A percentile compares a stretch with the other conserved stretches of the same genome.
These are phyloP conservation scores for Caryopteris hybrid DNA, from an alignment of 305 asterid genomes.

Conservation along the genomic window DNA sequence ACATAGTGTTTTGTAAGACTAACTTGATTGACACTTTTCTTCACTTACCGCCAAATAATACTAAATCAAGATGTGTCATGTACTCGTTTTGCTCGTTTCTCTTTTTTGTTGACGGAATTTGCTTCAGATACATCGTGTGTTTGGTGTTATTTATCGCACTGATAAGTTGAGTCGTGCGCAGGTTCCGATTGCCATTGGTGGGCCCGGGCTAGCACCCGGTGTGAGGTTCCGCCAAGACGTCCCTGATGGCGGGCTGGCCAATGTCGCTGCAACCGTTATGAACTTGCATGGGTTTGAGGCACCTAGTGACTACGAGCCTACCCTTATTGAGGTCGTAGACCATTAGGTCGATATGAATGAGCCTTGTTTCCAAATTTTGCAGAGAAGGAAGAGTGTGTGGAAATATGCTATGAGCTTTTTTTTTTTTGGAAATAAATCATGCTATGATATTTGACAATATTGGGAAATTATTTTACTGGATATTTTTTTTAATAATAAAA, in stretches of 20 bases:
- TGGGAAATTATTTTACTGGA: too few species aligned
- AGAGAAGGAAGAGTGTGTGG: background rate
- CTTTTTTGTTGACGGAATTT: background rate
- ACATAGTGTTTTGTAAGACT: too few species aligned
- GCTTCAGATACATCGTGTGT: background rate
- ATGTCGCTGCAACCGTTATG: conserved; percentile 90
- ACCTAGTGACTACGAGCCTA: conserved; percentile 79
- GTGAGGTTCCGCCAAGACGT: conserved; percentile 73
- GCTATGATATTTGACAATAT: too few species aligned
- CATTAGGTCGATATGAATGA: conserved; percentile 22
- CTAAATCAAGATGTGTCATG: too few species aligned
- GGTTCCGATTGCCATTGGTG: conserved; percentile 97
- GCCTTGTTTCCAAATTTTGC: background rate
- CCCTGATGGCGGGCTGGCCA: conserved; percentile 78
- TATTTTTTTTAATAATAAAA: too few species aligned
- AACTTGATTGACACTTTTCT: too few species aligned
- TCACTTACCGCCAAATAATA: too few species aligned
- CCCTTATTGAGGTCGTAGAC: conserved; percentile 80
- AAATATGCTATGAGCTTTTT: background rate
- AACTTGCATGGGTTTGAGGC: conserved; percentile 87
- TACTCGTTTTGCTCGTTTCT: background rate
- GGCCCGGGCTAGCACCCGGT: conserved; percentile 73
- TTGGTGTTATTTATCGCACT: background rate
- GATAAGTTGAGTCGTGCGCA: background rate
- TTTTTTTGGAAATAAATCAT: too few species aligned